phyloP scores from a whole-genome alignment of 257 asterid species.

The Nicotiana benthamiana region DNA sequence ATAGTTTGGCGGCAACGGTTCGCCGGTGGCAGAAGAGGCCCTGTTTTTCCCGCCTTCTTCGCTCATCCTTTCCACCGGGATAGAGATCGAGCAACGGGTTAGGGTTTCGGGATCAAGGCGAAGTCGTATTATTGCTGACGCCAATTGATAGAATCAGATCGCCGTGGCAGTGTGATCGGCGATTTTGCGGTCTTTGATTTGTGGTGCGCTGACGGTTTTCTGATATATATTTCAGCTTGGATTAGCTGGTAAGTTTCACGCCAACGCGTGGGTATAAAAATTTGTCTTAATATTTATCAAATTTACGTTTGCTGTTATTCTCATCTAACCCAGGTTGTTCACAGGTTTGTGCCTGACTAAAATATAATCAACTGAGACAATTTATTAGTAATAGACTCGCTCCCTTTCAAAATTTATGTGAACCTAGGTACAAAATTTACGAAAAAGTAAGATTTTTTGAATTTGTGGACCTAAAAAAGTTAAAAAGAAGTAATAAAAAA shows the following conservation, averaged over 20 bases:
- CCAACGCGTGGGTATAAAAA: not conserved
- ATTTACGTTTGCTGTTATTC: too few relatives aligned
- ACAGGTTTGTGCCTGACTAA: too few relatives aligned
- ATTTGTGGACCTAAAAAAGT: too few relatives aligned
- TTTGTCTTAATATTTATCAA: not conserved
- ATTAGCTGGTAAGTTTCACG: constrained; percentile 2
- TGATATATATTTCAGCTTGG: not conserved
- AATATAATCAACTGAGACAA: too few relatives aligned
- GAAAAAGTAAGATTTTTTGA: too few relatives aligned
- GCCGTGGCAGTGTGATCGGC: not conserved
- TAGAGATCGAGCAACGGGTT: constrained; percentile 6
- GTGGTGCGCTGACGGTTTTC: not conserved
- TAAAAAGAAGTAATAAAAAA: too few relatives aligned
- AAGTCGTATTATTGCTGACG: not conserved
- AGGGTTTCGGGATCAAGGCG: constrained; percentile 11
- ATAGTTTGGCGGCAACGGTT: constrained; percentile 33
- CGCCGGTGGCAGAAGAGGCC: constrained; percentile 27
- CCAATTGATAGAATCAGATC: not conserved
- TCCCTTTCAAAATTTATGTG: too few relatives aligned
- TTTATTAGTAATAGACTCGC: too few relatives aligned
- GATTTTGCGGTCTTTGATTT: not conserved
- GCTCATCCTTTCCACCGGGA: constrained; percentile 15
- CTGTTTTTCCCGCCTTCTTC: constrained; percentile 39
- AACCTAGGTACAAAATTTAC: too few relatives aligned
- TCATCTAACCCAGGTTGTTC: too few relatives aligned